Percentiles rank a stretch among this genome's conserved stretches.
Conservation (phyloP, 164 flowering plant species). For the Tetrastigma voinierianum region DNA sequence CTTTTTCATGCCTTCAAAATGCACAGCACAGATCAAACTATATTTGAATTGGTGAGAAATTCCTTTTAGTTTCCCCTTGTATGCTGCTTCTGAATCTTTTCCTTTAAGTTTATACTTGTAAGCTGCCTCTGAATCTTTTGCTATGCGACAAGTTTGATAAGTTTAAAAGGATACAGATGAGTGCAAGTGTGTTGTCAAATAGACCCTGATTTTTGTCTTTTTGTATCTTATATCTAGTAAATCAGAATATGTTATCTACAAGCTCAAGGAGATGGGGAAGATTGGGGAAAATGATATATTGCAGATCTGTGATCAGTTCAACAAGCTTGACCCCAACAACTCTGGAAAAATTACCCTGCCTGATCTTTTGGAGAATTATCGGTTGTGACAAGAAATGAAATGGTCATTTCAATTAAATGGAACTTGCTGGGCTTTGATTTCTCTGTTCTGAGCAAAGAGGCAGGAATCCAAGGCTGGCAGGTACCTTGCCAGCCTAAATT, state of each 20-base stretch:
- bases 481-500: not conserved
- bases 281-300: conserved; percentile 40
- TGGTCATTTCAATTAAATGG: not conserved
- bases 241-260: conserved; percentile 49
- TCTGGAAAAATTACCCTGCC: conserved; percentile 47
- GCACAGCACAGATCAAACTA: too few species aligned
- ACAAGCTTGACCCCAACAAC: conserved; percentile 40
- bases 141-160: too few species aligned
- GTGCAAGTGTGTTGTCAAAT: not conserved
- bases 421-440: not conserved
- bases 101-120: too few species aligned
- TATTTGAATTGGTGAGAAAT: not conserved
- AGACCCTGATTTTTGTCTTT: not conserved
- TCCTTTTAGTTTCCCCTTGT: not conserved
- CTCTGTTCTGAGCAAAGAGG: not conserved
- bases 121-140: too few species aligned
- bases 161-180: too few species aligned
- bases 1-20: too few species aligned
- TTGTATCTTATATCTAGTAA: conserved; percentile 27
- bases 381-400: conserved; percentile 10
- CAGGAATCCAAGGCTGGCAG: not conserved
- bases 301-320: conserved; percentile 45
- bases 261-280: conserved; percentile 62
- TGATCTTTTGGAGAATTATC: conserved; percentile 31
- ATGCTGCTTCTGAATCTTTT: too few species aligned